Percentiles rank a stretch among this genome's conserved stretches.
phyloP scores from a whole-genome alignment of 2,329 filamentous ascomycete species.

The Xylariales sp. region DNA sequence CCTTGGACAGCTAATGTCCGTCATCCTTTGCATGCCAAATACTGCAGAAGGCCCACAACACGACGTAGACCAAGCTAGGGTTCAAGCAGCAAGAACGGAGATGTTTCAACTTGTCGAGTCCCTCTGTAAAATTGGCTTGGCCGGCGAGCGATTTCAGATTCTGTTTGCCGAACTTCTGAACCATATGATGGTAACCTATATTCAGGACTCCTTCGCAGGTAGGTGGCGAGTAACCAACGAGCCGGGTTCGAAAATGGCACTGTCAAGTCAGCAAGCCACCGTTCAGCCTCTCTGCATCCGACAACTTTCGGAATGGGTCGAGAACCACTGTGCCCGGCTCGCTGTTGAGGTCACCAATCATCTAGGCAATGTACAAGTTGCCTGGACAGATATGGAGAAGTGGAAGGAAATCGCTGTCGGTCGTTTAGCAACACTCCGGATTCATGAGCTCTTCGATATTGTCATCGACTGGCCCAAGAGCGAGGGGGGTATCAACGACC shows the following conservation, averaged over 20 bases:
- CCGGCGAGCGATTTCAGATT: conserved; percentile 65
- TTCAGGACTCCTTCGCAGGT: conserved; percentile 57
- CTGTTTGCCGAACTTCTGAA: conserved; percentile 70
- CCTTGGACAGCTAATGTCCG: conserved; percentile 46
- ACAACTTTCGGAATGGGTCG: conserved; percentile 62
- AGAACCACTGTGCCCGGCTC: conserved; percentile 61
- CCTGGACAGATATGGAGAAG: conserved; percentile 55
- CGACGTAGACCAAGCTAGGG: conserved; percentile 19
- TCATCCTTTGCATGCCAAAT: conserved; percentile 36
- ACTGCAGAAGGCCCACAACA: conserved; percentile 12
- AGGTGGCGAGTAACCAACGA: conserved; percentile 48
- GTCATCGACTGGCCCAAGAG: conserved; percentile 71
- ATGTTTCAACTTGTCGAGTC: conserved; percentile 54
- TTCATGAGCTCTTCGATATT: conserved; percentile 73
- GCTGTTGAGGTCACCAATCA: conserved; percentile 56
- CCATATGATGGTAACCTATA: conserved; percentile 57
- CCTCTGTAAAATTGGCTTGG: conserved; percentile 61
- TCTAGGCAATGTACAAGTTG: conserved; percentile 37
- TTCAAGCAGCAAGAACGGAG: conserved; percentile 40
- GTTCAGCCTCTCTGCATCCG: conserved; percentile 53
- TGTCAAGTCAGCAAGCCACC: conserved; percentile 24
- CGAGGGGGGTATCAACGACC: conserved; percentile 67
- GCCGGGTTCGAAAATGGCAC: conserved; percentile 14
- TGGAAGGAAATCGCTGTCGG: conserved; percentile 69
- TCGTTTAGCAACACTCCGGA: conserved; percentile 64